phyloP scores from a whole-genome alignment of 1,284 basidiomycete genomes.

The Trichosporon sp. region DNA sequence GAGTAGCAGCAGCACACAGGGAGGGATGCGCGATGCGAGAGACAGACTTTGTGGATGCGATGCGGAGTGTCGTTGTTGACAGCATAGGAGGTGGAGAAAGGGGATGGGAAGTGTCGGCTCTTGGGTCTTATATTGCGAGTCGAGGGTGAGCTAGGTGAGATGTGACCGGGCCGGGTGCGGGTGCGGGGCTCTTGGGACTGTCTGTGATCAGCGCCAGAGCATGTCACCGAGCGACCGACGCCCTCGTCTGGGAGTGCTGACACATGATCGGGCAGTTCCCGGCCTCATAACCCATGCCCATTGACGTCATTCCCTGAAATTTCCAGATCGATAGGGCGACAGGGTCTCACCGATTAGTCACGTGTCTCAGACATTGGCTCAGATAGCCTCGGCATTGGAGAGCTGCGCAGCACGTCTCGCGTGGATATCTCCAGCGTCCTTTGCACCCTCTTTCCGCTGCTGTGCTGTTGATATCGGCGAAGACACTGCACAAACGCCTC shows the following conservation, averaged over 20 bases:
- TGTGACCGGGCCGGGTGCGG: neutral
- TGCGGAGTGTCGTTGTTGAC: neutral
- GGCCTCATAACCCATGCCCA: too few species aligned
- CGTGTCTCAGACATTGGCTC: neutral
- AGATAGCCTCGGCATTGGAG: too few species aligned
- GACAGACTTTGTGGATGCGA: neutral
- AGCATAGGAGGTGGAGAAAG: neutral
- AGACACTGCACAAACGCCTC: too few species aligned
- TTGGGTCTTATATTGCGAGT: neutral
- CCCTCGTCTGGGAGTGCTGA: neutral
- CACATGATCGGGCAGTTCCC: neutral
- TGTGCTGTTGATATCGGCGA: too few species aligned
- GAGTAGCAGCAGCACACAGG: neutral
- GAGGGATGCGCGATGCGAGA: neutral
- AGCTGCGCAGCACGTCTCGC: too few species aligned
- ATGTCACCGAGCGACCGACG: neutral
- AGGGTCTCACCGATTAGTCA: neutral
- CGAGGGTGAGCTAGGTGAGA: too few species aligned
- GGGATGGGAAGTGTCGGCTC: neutral
- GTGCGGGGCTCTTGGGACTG: neutral
- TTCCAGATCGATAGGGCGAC: neutral
- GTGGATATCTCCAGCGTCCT: too few species aligned
- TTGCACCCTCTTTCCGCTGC: too few species aligned
- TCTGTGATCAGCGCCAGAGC: neutral
- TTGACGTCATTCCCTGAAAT: neutral